Evolutionary conservation across 129 eudicot genomes (phyloP).

Genomic region (Scalesia atractyloides): DNA sequence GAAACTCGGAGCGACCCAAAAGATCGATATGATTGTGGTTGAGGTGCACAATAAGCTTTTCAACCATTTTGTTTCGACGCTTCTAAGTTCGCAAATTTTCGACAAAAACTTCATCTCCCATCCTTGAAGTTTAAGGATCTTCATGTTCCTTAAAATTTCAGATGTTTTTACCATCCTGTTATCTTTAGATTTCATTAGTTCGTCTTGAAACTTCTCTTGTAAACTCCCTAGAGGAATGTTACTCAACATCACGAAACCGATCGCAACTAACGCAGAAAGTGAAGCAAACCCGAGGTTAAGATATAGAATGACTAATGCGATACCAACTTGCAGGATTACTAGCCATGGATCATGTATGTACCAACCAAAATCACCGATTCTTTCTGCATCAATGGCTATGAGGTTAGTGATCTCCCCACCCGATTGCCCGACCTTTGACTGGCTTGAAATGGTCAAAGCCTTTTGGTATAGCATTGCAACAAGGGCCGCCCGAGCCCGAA

Average conservation of each 20-base stretch:
- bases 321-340: slow-evolving; percentile 61
- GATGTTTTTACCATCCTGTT: slow-evolving; percentile 78
- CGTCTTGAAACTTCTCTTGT: slow-evolving; percentile 64
- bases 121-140: slow-evolving; percentile 85
- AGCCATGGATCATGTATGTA: slow-evolving; percentile 84
- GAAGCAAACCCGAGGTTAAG: slow-evolving; percentile 77
- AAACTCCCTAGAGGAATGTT: slow-evolving; percentile 65
- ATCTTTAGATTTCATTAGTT: slow-evolving; percentile 79
- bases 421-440: slow-evolving; percentile 56
- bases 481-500: slow-evolving; percentile 68
- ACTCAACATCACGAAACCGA: slow-evolving; percentile 64
- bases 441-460: slow-evolving; percentile 68
- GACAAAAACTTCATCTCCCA: slow-evolving; percentile 93
- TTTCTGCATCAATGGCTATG: slow-evolving; percentile 83
- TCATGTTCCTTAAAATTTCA: slow-evolving; percentile 79
- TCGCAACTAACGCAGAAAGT: slow-evolving; percentile 59
- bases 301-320: slow-evolving; percentile 67
- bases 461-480: slow-evolving; percentile 74
- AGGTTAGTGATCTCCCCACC: slow-evolving; percentile 82
- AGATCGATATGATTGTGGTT: slow-evolving; percentile 51
- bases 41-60: slow-evolving; percentile 46
- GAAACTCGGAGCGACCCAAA: slow-evolving; percentile 83
- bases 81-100: slow-evolving; percentile 52
- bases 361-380: slow-evolving; percentile 68
- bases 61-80: slow-evolving; percentile 69